Evolutionary conservation across 768 basidiomycete species (phyloP).

Genomic region (Russula dissimulans): DNA sequence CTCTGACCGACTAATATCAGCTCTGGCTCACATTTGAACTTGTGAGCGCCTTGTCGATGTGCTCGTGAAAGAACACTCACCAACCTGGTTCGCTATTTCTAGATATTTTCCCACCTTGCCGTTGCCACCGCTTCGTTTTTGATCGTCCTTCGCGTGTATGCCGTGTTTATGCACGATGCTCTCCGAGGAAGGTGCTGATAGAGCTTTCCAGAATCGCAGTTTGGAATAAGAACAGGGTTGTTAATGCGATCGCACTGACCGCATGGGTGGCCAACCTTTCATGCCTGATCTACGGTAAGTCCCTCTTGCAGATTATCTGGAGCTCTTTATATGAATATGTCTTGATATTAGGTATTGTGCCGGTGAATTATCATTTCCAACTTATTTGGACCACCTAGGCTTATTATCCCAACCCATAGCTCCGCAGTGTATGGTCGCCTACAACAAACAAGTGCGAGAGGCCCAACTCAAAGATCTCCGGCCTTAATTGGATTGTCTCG

Average conservation of each 20-base stretch:
- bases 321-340: no score
- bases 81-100: background rate
- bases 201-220: background rate
- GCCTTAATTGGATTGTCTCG: background rate
- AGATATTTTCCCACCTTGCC: background rate
- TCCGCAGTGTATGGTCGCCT: background rate
- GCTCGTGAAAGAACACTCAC: background rate
- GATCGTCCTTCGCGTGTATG: conserved; percentile 1
- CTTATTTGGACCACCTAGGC: background rate
- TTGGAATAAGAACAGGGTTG: background rate
- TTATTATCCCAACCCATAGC: background rate
- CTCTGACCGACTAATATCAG: background rate
- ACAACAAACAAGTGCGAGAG: background rate
- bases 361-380: background rate
- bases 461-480: background rate
- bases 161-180: background rate
- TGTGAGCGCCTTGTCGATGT: background rate
- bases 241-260: background rate
- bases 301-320: background rate
- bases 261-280: background rate
- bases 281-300: background rate
- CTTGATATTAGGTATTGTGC: background rate
- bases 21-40: background rate
- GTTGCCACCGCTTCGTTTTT: background rate
- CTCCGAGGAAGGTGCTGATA: background rate